These are phyloP conservation scores for Starmerella stellata DNA, from an alignment of 805 yeast genomes.

Conservation along the genomic window DNA sequence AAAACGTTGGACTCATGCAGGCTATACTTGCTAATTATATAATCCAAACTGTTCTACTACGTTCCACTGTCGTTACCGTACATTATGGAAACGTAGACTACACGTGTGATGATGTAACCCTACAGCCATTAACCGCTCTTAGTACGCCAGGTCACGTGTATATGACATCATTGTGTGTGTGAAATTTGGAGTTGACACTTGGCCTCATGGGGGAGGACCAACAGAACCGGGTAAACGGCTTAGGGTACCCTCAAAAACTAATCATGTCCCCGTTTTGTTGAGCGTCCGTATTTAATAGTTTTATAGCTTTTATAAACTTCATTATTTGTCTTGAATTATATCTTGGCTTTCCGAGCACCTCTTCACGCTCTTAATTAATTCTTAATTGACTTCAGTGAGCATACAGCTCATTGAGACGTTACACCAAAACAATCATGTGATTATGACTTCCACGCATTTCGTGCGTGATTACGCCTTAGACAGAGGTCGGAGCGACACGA, in stretches of 20 bases:
- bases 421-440: not conserved
- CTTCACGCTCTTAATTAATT: not conserved
- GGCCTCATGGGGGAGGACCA: not conserved
- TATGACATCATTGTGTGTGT: not conserved
- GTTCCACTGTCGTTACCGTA: not conserved
- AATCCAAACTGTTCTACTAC: not conserved
- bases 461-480: not conserved
- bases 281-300: no score
- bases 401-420: not conserved
- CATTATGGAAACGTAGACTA: not conserved
- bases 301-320: no score
- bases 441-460: not conserved
- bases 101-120: not conserved
- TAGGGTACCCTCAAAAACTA: not conserved
- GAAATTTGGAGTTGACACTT: not conserved
- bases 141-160: not conserved
- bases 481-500: not conserved
- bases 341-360: no score
- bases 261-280: no score
- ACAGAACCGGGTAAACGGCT: not conserved
- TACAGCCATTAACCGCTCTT: no score
- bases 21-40: not conserved
- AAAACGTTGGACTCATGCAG: not conserved
- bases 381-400: not conserved
- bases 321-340: not conserved